phyloP scores from a whole-genome alignment of 495 filamentous ascomycete genomes.

The Aspergillus haitiensis region DNA sequence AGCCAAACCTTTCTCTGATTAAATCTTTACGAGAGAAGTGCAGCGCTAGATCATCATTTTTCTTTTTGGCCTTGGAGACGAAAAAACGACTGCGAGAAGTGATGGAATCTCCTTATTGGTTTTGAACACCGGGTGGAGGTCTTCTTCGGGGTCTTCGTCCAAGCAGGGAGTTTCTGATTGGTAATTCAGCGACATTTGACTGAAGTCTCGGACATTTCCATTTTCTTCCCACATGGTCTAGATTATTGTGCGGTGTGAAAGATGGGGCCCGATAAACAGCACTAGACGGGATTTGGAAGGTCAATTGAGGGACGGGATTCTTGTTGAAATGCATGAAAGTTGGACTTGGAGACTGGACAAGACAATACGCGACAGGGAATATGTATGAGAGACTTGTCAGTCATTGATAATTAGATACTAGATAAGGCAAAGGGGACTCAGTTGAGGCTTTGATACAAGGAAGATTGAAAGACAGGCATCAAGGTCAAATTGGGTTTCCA shows the following conservation, averaged over 20 bases:
- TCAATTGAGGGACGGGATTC: slow-evolving; percentile 10
- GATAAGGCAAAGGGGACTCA: neutral
- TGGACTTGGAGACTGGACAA: neutral
- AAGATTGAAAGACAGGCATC: too few species aligned
- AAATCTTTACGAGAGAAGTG: neutral
- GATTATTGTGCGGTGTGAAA: neutral
- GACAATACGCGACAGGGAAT: neutral
- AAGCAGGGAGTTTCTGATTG: slow-evolving; percentile 15
- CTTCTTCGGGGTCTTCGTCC: slow-evolving; percentile 5
- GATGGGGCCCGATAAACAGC: slow-evolving; percentile 8
- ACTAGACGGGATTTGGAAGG: slow-evolving; percentile 26
- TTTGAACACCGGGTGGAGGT: slow-evolving; percentile 14
- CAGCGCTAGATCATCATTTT: neutral
- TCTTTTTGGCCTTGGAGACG: neutral
- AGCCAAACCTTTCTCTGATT: neutral
- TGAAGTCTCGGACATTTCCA: slow-evolving; percentile 3
- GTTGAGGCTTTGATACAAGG: too few species aligned
- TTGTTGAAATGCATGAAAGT: neutral
- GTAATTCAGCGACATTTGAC: slow-evolving; percentile 5
- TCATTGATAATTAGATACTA: neutral
- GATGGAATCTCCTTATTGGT: slow-evolving; percentile 6
- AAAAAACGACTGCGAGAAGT: slow-evolving; percentile 6
- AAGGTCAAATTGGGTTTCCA: too few species aligned
- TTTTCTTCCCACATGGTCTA: slow-evolving; percentile 1
- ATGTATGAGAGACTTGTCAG: neutral